phyloP scores from a whole-genome alignment of 2,329 filamentous ascomycete genomes.

The Trichoderma sp. region DNA sequence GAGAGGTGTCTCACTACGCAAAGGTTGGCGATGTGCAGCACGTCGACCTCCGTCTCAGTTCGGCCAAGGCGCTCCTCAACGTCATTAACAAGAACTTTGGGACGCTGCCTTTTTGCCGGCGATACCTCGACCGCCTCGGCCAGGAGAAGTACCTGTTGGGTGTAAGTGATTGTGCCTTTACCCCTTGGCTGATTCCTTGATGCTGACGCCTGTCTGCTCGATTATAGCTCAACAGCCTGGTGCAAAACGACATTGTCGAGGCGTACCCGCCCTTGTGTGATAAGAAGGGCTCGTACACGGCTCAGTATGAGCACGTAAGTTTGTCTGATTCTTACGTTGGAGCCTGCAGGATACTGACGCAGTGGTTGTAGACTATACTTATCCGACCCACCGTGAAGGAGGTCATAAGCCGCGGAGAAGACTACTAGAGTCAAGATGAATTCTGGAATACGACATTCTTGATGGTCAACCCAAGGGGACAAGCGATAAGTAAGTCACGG shows the following conservation, averaged over 20 bases:
- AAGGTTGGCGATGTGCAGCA: conserved; percentile 69
- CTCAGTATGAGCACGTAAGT: conserved; percentile 91
- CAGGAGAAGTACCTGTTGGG: conserved; percentile 92
- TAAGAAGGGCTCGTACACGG: conserved; percentile 91
- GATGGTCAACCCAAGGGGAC: not conserved
- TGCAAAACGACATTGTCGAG: conserved; percentile 79
- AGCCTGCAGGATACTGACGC: not conserved
- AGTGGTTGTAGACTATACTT: conserved; percentile 60
- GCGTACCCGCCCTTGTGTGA: conserved; percentile 86
- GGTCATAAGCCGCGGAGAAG: conserved; percentile 80
- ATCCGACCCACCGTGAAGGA: conserved; percentile 80
- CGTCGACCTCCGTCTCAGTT: conserved; percentile 71
- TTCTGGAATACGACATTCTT: conserved; percentile 29
- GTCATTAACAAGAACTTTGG: conserved; percentile 97
- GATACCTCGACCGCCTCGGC: conserved; percentile 88
- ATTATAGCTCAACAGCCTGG: conserved; percentile 75
- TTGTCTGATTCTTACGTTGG: not conserved
- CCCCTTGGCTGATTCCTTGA: conserved; percentile 25
- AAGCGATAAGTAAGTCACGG: not conserved
- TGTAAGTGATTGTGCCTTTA: conserved; percentile 49
- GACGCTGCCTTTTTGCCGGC: conserved; percentile 83
- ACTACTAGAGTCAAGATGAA: conserved; percentile 57
- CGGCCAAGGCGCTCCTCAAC: conserved; percentile 79
- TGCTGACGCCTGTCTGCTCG: not conserved
- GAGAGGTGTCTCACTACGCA: conserved; percentile 88